These are phyloP conservation scores for Diversispora eburnea DNA, from an alignment of 192 early-diverging fungal species.

Conservation along the genomic window DNA sequence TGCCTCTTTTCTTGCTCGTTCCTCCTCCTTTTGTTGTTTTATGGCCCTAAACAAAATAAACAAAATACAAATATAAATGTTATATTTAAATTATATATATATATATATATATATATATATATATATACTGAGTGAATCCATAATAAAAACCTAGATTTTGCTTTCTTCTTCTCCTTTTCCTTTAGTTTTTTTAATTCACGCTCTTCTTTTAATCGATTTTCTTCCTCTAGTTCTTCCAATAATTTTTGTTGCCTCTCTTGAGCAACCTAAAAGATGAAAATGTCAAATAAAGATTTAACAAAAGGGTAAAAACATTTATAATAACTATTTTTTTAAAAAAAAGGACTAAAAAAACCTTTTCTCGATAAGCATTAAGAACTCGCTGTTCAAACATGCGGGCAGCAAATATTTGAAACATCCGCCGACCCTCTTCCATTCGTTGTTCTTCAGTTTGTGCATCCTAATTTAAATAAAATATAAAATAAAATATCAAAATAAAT, in stretches of 20 bases:
- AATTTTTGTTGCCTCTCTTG: constrained; percentile 83
- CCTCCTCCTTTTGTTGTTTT: constrained; percentile 71
- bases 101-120: constrained; percentile 2
- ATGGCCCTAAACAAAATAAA: constrained; percentile 42
- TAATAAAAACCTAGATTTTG: constrained; percentile 61
- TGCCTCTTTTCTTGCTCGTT: constrained; percentile 56
- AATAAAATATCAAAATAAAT: background rate
- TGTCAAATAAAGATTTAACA: background rate
- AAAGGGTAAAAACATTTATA: no score
- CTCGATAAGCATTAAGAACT: constrained; percentile 87
- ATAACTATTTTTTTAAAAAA: no score
- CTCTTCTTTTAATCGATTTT: constrained; percentile 63
- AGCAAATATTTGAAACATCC: constrained; percentile 94
- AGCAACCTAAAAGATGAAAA: constrained; percentile 39
- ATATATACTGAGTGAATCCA: background rate
- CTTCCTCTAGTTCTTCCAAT: constrained; percentile 84
- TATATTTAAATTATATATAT: background rate
- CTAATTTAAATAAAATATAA: constrained; percentile 35
- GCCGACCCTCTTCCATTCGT: constrained; percentile 87
- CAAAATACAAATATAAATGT: background rate
- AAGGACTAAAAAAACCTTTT: constrained; percentile 60
- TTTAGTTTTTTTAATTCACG: constrained; percentile 53
- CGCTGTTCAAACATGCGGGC: constrained; percentile 97
- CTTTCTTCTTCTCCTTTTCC: constrained; percentile 72
- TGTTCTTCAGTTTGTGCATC: constrained; percentile 78